Evolutionary conservation across 148 eudicot genomes (phyloP), one percentile per base, ranked within the genome.

Genomic region (Chenopodium berlandieri): DNA sequence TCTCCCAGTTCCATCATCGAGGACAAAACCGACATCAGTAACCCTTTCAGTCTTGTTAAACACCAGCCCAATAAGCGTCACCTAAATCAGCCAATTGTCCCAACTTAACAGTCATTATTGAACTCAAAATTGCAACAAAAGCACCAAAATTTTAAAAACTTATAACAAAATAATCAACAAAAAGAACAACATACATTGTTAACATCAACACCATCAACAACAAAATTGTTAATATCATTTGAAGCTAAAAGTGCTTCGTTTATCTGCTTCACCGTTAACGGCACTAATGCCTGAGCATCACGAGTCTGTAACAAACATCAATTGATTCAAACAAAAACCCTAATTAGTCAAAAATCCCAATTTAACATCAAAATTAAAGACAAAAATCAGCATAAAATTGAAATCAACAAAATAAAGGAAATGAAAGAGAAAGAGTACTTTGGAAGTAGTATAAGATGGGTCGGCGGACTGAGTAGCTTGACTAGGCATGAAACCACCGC

Each of bases 1-100:
- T 70, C 88, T 91, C 22, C 98, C 99, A 3, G 97, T 92, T 60
- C 99, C 99, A 84, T 96, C 99, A 83, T 94, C 95, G 32, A 96
- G 77, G 44, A 79, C 81, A 60, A 96, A 96, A 12, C 89, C 84
- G 83, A 94, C 90, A 81, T 94, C 98, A 67, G 94, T 94, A 74
- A 91, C 87, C 86, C 92, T 94, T 76, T 91, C 98, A 9, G 75
- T 82, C 90, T 90, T 94, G 75, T 86, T 87, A 34, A 6, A 80
- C 31, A 97, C 87, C 89, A 91, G 79, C 27, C 99, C 99, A 80
- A 97, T 89, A 82, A 97, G 80, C 27, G 89, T 90, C 81, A 97
- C 99, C 99, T 94, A 81, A 80, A 89, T 20, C 79, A 31, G 83
- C 54, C 60, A 58, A 47, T 48, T 20, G 65, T 40, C 75, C 79